Conservation (phyloP, 257 asterid species). For the Solanum ahanhuiri region DNA sequence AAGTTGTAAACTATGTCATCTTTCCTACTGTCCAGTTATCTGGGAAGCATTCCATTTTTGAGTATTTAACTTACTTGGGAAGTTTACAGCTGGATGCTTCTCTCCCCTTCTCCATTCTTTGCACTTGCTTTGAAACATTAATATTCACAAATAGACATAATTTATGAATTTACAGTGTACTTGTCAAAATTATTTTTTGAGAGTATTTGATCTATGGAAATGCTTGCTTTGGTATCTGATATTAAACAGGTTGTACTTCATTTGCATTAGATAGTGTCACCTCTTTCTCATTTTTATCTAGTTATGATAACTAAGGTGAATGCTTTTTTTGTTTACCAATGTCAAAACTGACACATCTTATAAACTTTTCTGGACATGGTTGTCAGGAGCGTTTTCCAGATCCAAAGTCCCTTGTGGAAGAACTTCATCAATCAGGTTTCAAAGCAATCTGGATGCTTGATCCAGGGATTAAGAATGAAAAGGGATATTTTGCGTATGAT, state of each 20-base stretch:
- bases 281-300: background rate
- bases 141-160: background rate
- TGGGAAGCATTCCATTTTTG: background rate
- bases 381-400: conserved; percentile 75
- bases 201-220: background rate
- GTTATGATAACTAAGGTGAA: background rate
- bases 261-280: background rate
- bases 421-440: conserved; percentile 77
- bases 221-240: background rate
- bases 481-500: conserved; percentile 79
- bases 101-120: background rate
- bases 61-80: background rate
- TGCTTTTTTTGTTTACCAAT: background rate
- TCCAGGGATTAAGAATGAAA: conserved; percentile 86
- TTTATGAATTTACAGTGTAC: background rate
- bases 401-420: conserved; percentile 64
- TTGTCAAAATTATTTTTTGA: background rate
- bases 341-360: background rate
- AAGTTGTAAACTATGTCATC: background rate
- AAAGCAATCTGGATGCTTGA: conserved; percentile 99
- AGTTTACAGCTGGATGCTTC: background rate
- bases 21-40: background rate
- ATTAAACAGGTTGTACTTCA: background rate
- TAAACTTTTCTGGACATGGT: background rate
- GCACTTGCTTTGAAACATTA: background rate